Evolutionary conservation across 2,329 filamentous ascomycete genomes (phyloP), one percentile per base, ranked within the genome.

Genomic region (Ceratocystis cubensis): DNA sequence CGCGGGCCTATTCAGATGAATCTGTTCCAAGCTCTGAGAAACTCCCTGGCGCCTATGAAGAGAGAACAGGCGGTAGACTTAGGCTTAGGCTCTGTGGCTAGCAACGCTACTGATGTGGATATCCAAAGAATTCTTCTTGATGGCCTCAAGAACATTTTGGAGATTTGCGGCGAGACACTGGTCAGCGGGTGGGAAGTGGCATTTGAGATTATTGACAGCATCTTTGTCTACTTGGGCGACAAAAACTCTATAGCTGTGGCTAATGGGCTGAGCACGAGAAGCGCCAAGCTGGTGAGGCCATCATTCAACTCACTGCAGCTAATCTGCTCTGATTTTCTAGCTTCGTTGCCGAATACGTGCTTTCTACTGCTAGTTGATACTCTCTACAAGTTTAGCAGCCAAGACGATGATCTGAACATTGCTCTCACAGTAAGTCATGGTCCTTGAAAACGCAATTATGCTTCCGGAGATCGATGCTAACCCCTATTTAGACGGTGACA

Each of bases 361-460:
- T 89, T 88, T 75, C 81, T 86, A 68, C 84, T 87, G 67, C 82
- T 99, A 17, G 86, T 97, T 69, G 88, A 96, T 76, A 91, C 92
- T 10, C 82, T 99, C 25, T 90, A 91, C 72, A 87, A 88, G 70
- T 99, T 97, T 75, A 91, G 90, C 71, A 88, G 86, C 0, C 94
- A 99, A 74, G 82, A 87, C 70, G 89, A 96, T 70, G 94, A 99
- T 73, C 81, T 99, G 46, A 99, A 99, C 71, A 95, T 97, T 72
- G 93, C 93, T 0, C 79, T 99, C 30, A 97, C 94, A 44, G 88
- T 89, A 79, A 75, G 83, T 74, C n/a, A 10, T 20, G 15, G 5
- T 2, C 1, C 56, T 2, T 1, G 20, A 20, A 44, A 10, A 17
- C 56, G 5, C 4, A n/a, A 15, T n/a, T 13, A 25, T 33, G 28